A percentile compares a stretch with the other conserved stretches of the same genome.
These are phyloP conservation scores for Fusarium torreyae DNA, from an alignment of 2,329 filamentous ascomycete genomes.

Conservation along the genomic window DNA sequence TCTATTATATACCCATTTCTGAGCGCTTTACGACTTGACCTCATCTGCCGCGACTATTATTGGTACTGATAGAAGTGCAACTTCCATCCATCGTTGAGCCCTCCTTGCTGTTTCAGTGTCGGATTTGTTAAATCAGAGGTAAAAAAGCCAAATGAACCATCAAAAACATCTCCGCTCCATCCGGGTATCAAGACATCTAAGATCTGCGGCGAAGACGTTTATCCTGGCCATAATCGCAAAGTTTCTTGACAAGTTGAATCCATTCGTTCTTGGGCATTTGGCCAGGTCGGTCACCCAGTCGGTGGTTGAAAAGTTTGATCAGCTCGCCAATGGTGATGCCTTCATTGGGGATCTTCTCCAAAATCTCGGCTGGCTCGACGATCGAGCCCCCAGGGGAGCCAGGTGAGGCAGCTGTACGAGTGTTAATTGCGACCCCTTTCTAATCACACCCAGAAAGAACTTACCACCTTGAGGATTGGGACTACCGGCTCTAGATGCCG, in stretches of 20 bases:
- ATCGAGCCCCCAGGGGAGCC: constrained; percentile 53
- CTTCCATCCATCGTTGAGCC: constrained; percentile 7
- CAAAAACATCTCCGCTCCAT: constrained; percentile 12
- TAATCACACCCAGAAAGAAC: constrained; percentile 23
- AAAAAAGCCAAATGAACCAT: constrained; percentile 16
- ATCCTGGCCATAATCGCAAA: constrained; percentile 68
- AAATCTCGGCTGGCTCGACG: constrained; percentile 68
- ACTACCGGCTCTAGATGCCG: constrained; percentile 74
- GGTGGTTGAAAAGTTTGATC: constrained; percentile 67
- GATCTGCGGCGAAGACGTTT: constrained; percentile 65
- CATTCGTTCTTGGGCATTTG: constrained; percentile 69
- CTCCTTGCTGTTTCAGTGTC: not conserved
- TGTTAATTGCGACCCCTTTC: constrained; percentile 24
- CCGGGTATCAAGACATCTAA: constrained; percentile 35
- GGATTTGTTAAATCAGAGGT: not conserved
- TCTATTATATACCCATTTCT: constrained; percentile 48
- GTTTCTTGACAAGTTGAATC: constrained; percentile 71
- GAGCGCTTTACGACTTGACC: constrained; percentile 19
- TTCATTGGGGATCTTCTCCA: constrained; percentile 67
- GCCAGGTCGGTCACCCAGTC: constrained; percentile 67
- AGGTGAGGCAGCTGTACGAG: constrained; percentile 53
- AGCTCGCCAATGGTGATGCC: constrained; percentile 70
- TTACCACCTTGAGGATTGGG: constrained; percentile 65
- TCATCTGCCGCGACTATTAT: not conserved
- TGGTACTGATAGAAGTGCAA: not conserved